These are phyloP conservation scores for Lentinus tigrinus DNA, from an alignment of 768 basidiomycete genomes.

Conservation along the genomic window DNA sequence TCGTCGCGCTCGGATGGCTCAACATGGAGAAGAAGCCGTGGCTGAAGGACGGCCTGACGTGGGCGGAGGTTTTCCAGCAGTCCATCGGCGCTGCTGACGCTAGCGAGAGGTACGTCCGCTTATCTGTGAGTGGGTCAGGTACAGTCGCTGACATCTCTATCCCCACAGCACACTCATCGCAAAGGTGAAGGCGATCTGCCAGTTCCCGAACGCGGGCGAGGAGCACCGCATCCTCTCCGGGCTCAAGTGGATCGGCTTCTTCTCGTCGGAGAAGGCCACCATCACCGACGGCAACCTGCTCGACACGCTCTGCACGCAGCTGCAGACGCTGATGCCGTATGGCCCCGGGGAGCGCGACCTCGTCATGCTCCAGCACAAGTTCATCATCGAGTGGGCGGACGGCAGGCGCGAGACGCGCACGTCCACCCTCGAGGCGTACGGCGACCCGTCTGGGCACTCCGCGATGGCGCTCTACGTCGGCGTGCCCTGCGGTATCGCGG, in stretches of 20 bases:
- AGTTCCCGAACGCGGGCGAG: constrained; percentile 73
- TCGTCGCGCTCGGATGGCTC: constrained; percentile 88
- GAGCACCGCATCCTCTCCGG: constrained; percentile 82
- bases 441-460: constrained; percentile 72
- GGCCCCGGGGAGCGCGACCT: constrained; percentile 89
- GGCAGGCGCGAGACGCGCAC: constrained; percentile 85
- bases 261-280: constrained; percentile 65
- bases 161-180: constrained; percentile 63
- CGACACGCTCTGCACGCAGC: constrained; percentile 87
- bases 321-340: constrained; percentile 93
- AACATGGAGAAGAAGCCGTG: constrained; percentile 74
- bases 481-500: constrained; percentile 90
- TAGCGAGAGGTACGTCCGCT: constrained; percentile 57
- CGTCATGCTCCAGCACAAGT: constrained; percentile 98
- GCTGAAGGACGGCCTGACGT: constrained; percentile 72
- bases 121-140: neutral
- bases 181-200: constrained; percentile 66
- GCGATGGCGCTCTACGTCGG: constrained; percentile 94
- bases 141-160: neutral
- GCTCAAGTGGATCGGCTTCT: constrained; percentile 89
- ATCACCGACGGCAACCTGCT: constrained; percentile 76
- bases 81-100: constrained; percentile 66
- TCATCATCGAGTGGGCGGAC: constrained; percentile 86
- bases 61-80: constrained; percentile 81
- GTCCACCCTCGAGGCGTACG: constrained; percentile 89